Base-by-base conservation (phyloP, 768 basidiomycete genomes). In the Strobilomyces echinocephalus region DNA sequence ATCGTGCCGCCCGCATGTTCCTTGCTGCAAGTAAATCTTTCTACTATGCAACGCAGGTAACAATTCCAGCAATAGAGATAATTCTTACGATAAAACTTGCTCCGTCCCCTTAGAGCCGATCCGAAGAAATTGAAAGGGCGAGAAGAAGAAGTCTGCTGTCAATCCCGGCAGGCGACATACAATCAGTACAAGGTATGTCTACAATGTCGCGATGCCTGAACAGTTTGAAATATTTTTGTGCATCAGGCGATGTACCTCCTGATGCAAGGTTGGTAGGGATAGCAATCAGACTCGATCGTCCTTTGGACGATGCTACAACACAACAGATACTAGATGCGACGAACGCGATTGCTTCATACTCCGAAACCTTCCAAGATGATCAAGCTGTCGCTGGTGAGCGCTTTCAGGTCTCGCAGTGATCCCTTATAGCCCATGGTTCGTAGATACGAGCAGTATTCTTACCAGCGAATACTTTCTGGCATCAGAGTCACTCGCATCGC, bases 1-100 rank as follows among this genome's bases (percentile, higher is more conserved):
- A 58, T 46, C 59, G 56, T 18, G 48, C 55, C 2, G 20, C 24
- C 11, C 54, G 28, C 4, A 16, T 54, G 21, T 53, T 61, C n/a
- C 10, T 48, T 8, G 45, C 14, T 18, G 51, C 56, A 8, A 57
- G 53, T 2, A 41, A 36, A 26, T 18, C 6, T 12, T 46, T 60
- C 24, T 60, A 50, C 33, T 0, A 0, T 26, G 6, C 7, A 36
- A 60, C 56, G 5, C 57, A 12, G 49, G 60, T 62, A 42, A 49
- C 2, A n/a, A 3, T 1, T 14, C 34, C 24, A 8, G 20, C 9
- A 9, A 24, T 35, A 1, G 4, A 36, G 4, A 51, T 36, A 33
- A 12, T 10, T 16, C 16, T 12, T 15, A 12, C 9, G 8, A 26
- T 41, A n/a, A 38, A 28, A 16, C 28, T 9, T 42, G 2, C 24